A percentile compares a stretch with the other conserved stretches of the same genome.
phyloP scores from a whole-genome alignment of 805 yeast species.

The Metschnikowia cubensis region DNA sequence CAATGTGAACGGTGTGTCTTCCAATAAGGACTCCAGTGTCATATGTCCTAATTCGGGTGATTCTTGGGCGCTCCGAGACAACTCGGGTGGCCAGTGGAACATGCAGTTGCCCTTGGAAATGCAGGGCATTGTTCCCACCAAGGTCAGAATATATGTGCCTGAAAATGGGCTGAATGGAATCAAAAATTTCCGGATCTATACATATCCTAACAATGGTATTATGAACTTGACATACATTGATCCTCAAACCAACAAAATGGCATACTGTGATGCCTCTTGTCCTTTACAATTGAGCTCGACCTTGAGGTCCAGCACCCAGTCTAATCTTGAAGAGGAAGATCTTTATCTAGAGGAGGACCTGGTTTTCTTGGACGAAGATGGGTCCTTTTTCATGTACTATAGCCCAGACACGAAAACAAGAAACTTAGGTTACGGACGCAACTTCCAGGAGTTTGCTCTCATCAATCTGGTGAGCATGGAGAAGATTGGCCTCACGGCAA shows the following conservation, averaged over 20 bases:
- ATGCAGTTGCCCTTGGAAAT: conserved; percentile 52
- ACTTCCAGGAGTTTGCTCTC: conserved; percentile 81
- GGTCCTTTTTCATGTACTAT: conserved; percentile 33
- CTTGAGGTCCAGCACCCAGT: conserved; percentile 28
- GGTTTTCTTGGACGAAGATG: conserved; percentile 30
- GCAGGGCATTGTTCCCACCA: conserved; percentile 54
- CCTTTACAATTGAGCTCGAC: conserved; percentile 51
- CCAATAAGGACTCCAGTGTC: conserved; percentile 29
- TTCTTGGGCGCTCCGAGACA: conserved; percentile 51
- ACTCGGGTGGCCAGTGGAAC: conserved; percentile 60
- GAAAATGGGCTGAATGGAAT: conserved; percentile 45
- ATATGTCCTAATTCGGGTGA: conserved; percentile 55
- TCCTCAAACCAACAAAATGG: conserved; percentile 55
- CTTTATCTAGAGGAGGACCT: conserved; percentile 21
- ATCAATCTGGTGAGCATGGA: conserved; percentile 61
- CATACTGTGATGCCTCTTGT: conserved; percentile 84
- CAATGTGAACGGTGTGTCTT: conserved; percentile 39
- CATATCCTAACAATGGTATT: conserved; percentile 79
- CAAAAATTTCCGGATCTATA: conserved; percentile 64
- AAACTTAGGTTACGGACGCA: conserved; percentile 39
- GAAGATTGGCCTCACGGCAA: conserved; percentile 58
- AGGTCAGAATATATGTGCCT: conserved; percentile 68
- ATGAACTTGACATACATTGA: conserved; percentile 88
- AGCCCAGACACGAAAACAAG: conserved; percentile 32
- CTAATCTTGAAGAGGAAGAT: conserved; percentile 19